Evolutionary conservation across 768 basidiomycete genomes (phyloP), one percentile per base, ranked within the genome.

Genomic region (Lyophyllum decastes): DNA sequence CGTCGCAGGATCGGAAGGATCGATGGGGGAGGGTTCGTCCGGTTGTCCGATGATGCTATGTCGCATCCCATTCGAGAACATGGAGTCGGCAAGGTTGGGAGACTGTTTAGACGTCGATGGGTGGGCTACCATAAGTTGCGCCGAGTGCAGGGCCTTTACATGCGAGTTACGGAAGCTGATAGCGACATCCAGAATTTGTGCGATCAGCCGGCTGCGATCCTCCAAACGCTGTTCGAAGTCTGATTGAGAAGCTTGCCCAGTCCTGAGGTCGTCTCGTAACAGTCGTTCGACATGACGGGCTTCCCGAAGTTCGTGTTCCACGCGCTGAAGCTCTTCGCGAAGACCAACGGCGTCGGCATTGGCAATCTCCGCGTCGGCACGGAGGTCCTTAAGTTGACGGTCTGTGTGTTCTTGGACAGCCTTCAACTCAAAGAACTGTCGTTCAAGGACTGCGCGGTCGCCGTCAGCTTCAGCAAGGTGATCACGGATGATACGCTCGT

Each of bases 401-500:
- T 85, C 82, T 14, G 80, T 76, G 56, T 81, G 78, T 54, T 89
- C 90, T 49, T 88, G 73, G 8, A 79, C 78, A 1, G 84, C 84
- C 61, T 82, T 81, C 35, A 92, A 74, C 67, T 92, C 90, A 40
- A 82, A 85, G 68, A 90, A 88, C 70, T 94, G 90, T 49, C 95
- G 87, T 72, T 97, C 94, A 46, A 97, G 77, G 14, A 96, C 93
- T 0, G 95, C 94, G 8, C 94, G 84, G 70, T 98, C 95, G 1
- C 94, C 92, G 66, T 97, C 94, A 14, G 94, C 92, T 71, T 98
- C 95, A 2, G 90, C 90, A 54, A 90, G 88, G 64, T 95, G 91
- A 68, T 97, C 94, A 1, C 93, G 84, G 60, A 97, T 85, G 49
- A 80, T 77, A 21, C 80, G 75, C 38, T 83, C 81, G 60, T 84